A percentile compares a stretch with the other conserved stretches of the same genome.
phyloP scores from a whole-genome alignment of 1,284 basidiomycete genomes.

The Tilletia horrida region DNA sequence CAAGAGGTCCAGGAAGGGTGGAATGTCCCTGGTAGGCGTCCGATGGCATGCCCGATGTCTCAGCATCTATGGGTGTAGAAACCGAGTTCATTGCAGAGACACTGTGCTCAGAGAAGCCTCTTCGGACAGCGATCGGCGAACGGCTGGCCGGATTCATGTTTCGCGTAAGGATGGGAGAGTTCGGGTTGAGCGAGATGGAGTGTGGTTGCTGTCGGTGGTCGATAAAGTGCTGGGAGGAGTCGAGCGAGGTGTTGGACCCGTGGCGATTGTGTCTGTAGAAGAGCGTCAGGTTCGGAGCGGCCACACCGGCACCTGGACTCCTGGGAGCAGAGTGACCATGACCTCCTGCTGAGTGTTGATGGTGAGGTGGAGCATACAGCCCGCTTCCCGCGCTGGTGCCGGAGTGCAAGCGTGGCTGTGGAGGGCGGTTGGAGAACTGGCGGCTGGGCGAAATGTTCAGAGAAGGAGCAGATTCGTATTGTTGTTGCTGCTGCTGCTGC shows the following conservation, averaged over 20 bases:
- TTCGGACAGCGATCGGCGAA: background rate
- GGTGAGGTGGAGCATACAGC: background rate
- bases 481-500: too few relatives aligned
- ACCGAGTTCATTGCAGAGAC: background rate
- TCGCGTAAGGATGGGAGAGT: slow-evolving; percentile 40
- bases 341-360: background rate
- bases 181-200: slow-evolving; percentile 38
- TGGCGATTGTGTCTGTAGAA: slow-evolving; percentile 50
- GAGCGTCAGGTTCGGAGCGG: slow-evolving; percentile 28
- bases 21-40: background rate
- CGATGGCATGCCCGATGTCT: background rate
- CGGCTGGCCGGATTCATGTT: background rate
- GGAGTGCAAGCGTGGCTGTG: background rate
- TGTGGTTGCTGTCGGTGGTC: slow-evolving; percentile 53
- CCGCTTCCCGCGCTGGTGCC: background rate
- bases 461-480: too few relatives aligned
- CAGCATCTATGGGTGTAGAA: background rate
- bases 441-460: slow-evolving; percentile 6
- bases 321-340: background rate
- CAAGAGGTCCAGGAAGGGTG: background rate
- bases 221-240: slow-evolving; percentile 52
- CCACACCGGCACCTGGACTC: slow-evolving; percentile 4
- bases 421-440: background rate
- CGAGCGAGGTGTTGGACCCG: slow-evolving; percentile 48
- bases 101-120: slow-evolving; percentile 8